Base-by-base conservation (phyloP, 2,329 filamentous ascomycete species). In the Metarhizium robertsii region DNA sequence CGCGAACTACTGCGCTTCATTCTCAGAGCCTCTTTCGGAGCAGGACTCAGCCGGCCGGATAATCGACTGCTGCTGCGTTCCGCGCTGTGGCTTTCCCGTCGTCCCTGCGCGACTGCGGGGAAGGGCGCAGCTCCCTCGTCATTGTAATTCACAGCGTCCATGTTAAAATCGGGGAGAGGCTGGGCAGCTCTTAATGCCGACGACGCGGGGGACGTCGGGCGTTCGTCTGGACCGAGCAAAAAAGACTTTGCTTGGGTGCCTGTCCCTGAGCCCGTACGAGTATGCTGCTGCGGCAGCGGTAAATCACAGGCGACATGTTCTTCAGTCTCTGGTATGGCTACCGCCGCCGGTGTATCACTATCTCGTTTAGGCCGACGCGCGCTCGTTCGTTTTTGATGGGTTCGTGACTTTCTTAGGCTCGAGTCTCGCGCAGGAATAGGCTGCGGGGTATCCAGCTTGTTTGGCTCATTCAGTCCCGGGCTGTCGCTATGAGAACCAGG, bases 61-160 rank as follows among this genome's bases (percentile, higher is more conserved):
- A 71, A 71, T 52, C 75, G 76, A 50, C 75, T 69, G 42, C 71
- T 69, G 32, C 63, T 66, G 13, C 71, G 70, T n/a, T 80, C 78
- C 1, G 69, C 66, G 59, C 75, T 79, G n/a, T 73, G 67, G 62
- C 78, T 67, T 59, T 75, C 79, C 65, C 78, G 73, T 30, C 77
- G 73, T 16, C 83, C 78, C 59, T 87, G 86, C 16, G 84, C 78
- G 7, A 90, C 78, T 1, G 85, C 78, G 0, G 87, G 87, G 18
- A 83, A 87, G 1, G 87, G 87, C 0, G 87, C 87, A 14, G 87
- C 87, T 14, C 83, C 84, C 18, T 88, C 85, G 25, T 87, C 81
- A 2, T 73, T 65, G 10, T 71, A 66, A 18, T 73, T 69, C 8
- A 69, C 64, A n/a, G 53, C 43, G 29, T 67, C 62, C 8, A 66